Evolutionary conservation across 352 stramenopile species (phyloP), one percentile per base, ranked within the genome.

Genomic region (Phytophthora sp.): DNA sequence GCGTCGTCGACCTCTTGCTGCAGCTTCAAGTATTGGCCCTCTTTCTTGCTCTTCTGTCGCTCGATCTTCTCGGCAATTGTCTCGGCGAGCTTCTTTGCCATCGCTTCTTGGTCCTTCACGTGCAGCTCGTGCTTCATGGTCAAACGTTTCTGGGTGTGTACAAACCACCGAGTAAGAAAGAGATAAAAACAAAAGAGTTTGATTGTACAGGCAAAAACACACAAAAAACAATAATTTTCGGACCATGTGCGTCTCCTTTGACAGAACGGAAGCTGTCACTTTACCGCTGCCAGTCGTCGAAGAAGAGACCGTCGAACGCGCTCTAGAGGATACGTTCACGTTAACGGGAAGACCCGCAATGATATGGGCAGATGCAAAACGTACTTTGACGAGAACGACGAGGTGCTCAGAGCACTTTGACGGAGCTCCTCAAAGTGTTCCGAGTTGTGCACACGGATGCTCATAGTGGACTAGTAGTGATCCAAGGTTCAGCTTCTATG

Each of bases 101-200:
- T 69, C 9, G 67, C 75, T 30, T 90, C 80, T 53, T 90, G 82
- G 54, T 93, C 84, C 41, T 84, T 84, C 57, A 77, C 65, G 61
- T 93, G 88, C 26, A 91, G 53, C 55, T 91, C 84, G 55, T 93
- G 79, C 55, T 93, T 93, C 76, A 91, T 86, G 2, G 70, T 26
- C 56, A 91, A 75, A 12, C 84, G 82, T 82, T 88, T 89, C 74
- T 93, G 24, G 7, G 49, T 4, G 9, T 23, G 7, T 18, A 54
- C 9, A 26, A 1, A 26, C 15, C 23, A 31, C 15, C 30, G 6
- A 39, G n/a, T 16, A 27, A 8, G 30, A 30, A 33, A 35, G 41
- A 38, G 7, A 53, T n/a, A n/a, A n/a, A n/a, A n/a, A n/a, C n/a
- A 49, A 13, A 35, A 51, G 15, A n/a, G 31, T 0, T 31, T 21